Base-by-base conservation (phyloP, 805 yeast species). In the Zygosaccharomyces lentus region DNA sequence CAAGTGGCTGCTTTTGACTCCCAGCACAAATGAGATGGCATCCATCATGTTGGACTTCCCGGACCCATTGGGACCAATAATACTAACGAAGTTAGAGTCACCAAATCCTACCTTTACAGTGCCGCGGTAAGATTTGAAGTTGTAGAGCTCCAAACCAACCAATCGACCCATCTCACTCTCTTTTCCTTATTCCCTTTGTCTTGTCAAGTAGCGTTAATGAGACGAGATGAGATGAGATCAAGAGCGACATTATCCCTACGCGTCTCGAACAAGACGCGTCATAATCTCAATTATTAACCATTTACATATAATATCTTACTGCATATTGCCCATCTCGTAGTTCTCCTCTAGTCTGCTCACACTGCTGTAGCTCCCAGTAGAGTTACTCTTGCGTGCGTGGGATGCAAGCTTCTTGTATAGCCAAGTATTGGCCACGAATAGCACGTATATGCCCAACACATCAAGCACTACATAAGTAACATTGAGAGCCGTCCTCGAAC, bases 41-140 rank as follows among this genome's bases (percentile, higher is more conserved):
- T 93, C 99, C 85, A 93, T 90, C 81, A 93, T 85, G 61, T 93
- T 93, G 34, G 96, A 86, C 68, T 93, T 93, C 6, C 99, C 99
- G 0, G 97, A 85, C 27, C 99, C 99, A 73, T 93, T 93, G n/a
- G 98, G 98, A 1, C 99, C 99, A 47, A 93, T 86, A 51, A 93
- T 87, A 37, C 95, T 83, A 1, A 96, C 87, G 70, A 93, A 93
- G 49, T 76, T 73, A 0, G 90, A 78, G 9, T 82, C 74, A 0
- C 96, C 96, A 65, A 93, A 85, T 2, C 93, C 95, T 17, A 91
- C 78, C 4, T 74, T 73, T 13, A 87, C 75, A 0, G 77, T 74
- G 0, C 96, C 97, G 45, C 77, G 73, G 61, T 93, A 93, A 0
- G 97, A 90, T 69, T 93, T 93, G 80, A 93, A 93, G 66, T 93